Conservation (phyloP, 2,329 filamentous ascomycete genomes). For the Cladosporium sphaerospermum region DNA sequence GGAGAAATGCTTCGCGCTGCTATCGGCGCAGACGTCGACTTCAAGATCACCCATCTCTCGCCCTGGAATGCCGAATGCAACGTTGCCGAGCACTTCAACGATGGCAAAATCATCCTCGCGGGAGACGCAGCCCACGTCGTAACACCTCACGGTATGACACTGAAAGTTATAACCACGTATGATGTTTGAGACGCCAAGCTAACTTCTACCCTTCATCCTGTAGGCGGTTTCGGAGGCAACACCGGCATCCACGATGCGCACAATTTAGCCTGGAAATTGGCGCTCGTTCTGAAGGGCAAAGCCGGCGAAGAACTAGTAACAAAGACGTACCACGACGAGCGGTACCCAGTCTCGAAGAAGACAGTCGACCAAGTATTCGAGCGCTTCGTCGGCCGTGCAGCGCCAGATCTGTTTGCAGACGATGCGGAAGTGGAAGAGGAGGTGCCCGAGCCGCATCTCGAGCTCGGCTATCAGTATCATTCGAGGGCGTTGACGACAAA, state of each 20-base stretch:
- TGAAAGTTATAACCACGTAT: neutral
- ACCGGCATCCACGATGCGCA: slow-evolving; percentile 13
- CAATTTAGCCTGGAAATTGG: slow-evolving; percentile 16
- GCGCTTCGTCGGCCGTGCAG: slow-evolving; percentile 13
- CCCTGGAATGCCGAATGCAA: slow-evolving; percentile 18
- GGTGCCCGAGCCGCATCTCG: slow-evolving; percentile 14
- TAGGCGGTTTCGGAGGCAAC: slow-evolving; percentile 27
- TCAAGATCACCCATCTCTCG: slow-evolving; percentile 16
- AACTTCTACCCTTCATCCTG: slow-evolving; percentile 17
- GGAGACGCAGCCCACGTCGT: slow-evolving; percentile 15
- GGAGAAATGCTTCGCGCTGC: slow-evolving; percentile 15
- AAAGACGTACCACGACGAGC: slow-evolving; percentile 13
- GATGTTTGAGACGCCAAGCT: slow-evolving; percentile 36
- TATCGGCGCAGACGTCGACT: slow-evolving; percentile 17
- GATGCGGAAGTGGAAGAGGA: slow-evolving; percentile 13
- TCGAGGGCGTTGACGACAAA: slow-evolving; percentile 10
- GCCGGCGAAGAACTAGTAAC: slow-evolving; percentile 7
- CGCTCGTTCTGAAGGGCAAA: slow-evolving; percentile 13
- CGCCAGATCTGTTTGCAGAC: slow-evolving; percentile 12
- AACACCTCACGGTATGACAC: slow-evolving; percentile 5
- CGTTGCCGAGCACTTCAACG: slow-evolving; percentile 15
- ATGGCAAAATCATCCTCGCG: slow-evolving; percentile 12
- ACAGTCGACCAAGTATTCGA: slow-evolving; percentile 14
- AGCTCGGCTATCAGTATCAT: slow-evolving; percentile 15
- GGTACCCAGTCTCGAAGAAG: slow-evolving; percentile 13